Conservation (phyloP, 768 basidiomycete species). For the Dioszegia aurantiaca region DNA sequence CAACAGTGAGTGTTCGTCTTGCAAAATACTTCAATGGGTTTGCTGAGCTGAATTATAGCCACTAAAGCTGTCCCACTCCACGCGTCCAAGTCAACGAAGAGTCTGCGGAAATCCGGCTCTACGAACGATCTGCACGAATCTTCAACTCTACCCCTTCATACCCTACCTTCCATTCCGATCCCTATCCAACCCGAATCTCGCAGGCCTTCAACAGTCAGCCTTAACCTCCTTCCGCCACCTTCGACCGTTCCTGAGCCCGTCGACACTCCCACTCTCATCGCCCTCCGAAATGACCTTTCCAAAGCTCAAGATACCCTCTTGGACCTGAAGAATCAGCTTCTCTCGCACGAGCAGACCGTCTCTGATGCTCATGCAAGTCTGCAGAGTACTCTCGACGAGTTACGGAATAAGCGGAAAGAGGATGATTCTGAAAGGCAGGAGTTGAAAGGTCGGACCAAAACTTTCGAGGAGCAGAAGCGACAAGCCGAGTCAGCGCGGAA, state of each 20-base stretch:
- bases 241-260: slow-evolving; percentile 15
- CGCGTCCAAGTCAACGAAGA: slow-evolving; percentile 22
- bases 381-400: slow-evolving; percentile 69
- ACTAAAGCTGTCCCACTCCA: slow-evolving; percentile 10
- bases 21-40: neutral
- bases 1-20: slow-evolving; percentile 15
- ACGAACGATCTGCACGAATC: slow-evolving; percentile 23
- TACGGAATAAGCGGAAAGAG: slow-evolving; percentile 61
- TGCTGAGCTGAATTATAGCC: neutral
- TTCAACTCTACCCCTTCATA: slow-evolving; percentile 23
- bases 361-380: slow-evolving; percentile 58
- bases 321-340: slow-evolving; percentile 35
- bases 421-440: slow-evolving; percentile 78
- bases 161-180: slow-evolving; percentile 21
- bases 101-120: slow-evolving; percentile 30
- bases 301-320: slow-evolving; percentile 37
- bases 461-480: slow-evolving; percentile 80
- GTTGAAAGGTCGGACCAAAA: slow-evolving; percentile 76
- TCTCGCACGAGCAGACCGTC: slow-evolving; percentile 39
- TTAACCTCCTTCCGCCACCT: slow-evolving; percentile 27
- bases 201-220: slow-evolving; percentile 32
- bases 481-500: slow-evolving; percentile 72
- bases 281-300: slow-evolving; percentile 40
- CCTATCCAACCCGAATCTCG: slow-evolving; percentile 29
- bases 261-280: slow-evolving; percentile 40